Evolutionary conservation across 495 filamentous ascomycete genomes (phyloP), one percentile per base, ranked within the genome.

Genomic region (Aspergillus saccharolyticus): DNA sequence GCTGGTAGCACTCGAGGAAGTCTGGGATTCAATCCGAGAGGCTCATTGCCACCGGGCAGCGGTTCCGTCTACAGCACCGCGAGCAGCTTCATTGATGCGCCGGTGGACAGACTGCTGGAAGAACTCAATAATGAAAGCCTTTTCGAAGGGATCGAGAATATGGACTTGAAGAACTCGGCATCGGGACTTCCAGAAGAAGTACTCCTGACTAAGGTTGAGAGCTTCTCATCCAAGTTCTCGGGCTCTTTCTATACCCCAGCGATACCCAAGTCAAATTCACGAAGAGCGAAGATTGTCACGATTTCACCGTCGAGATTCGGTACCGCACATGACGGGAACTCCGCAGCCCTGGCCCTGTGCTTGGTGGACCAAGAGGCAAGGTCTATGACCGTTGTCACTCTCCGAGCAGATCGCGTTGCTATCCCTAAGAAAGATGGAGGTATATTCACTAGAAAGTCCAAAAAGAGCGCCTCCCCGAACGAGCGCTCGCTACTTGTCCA

Each of bases 111-210:
- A 50, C 72, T 90, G 0, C 72, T 92, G 0, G 87, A 94, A 60
- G 88, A 90, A 58, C 74, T 91, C 19, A 84, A 83, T 57, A 79
- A 72, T 57, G 74, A 79, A 22, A 81, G 78, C 21, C 78, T 88
- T 52, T 83, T 86, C 56, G 83, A 88, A 55, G 84, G 84, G 0
- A 85, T 89, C 53, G 80, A 85, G 57, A 85, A 75, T 49, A 86
- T 90, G 77, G 86, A 84, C 16, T 74, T 89, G 20, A 84, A 87
- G 48, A 88, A 89, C 69, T 81, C 83, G 15, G 81, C 83, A 33
- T 84, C 86, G 28, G 85, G 87, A 1, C 78, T 93, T 17, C 81
- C 82, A 17, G 85, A 87, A 53, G 90, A 94, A 66, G 80, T 93
- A 9, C 61, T 90, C 3, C 76, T 95, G 51, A 82, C 78, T 43